Percentiles rank a stretch among this genome's conserved stretches.
phyloP scores from a whole-genome alignment of 202 grass and related monocot genomes.

The Brachypodium distachyon region DNA sequence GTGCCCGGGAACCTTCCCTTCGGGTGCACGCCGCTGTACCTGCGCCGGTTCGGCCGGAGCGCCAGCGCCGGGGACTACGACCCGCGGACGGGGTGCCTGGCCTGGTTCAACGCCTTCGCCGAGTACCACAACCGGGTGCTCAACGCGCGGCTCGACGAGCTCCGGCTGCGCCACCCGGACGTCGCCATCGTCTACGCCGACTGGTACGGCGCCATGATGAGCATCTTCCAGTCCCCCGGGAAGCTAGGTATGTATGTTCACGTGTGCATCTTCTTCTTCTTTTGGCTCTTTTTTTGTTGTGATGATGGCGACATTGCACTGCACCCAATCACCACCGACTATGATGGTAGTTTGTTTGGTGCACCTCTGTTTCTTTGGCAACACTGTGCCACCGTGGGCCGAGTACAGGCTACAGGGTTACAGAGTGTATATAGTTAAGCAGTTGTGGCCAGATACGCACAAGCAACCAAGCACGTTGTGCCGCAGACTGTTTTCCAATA shows the following conservation, averaged over 20 bases:
- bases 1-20: slow-evolving; percentile 69
- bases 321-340: neutral
- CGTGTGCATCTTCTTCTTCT: neutral
- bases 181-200: slow-evolving; percentile 74
- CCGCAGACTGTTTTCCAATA: neutral
- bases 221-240: slow-evolving; percentile 40
- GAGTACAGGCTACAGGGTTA: neutral
- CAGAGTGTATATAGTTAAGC: neutral
- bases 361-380: neutral
- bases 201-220: slow-evolving; percentile 68
- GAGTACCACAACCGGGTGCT: slow-evolving; percentile 54
- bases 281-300: neutral
- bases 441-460: neutral
- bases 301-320: slow-evolving; percentile 14
- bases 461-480: neutral
- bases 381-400: neutral
- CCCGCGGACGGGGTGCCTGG: slow-evolving; percentile 29
- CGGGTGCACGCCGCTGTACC: slow-evolving; percentile 53
- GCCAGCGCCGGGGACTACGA: slow-evolving; percentile 31
- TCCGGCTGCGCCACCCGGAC: slow-evolving; percentile 27
- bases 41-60: slow-evolving; percentile 22
- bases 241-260: slow-evolving; percentile 50
- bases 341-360: neutral
- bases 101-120: slow-evolving; percentile 52
- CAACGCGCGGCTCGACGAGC: slow-evolving; percentile 9